Evolutionary conservation across 2,329 filamentous ascomycete genomes (phyloP).

Genomic region (Ophidiomyces ophidiicola): DNA sequence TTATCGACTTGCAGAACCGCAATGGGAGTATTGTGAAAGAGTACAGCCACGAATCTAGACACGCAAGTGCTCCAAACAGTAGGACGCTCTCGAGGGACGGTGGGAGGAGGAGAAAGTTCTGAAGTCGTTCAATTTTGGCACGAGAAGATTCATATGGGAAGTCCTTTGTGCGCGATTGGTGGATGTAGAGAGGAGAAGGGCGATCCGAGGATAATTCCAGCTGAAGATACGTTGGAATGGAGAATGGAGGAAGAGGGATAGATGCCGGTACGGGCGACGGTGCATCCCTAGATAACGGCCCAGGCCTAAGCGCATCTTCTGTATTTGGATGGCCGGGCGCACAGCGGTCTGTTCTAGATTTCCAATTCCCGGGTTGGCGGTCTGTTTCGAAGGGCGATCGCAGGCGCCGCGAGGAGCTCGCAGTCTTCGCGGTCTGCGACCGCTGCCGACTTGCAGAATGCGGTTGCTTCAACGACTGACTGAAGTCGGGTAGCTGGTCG

Average conservation of each 20-base stretch:
- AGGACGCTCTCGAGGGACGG: slow-evolving; percentile 72
- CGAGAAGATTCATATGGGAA: slow-evolving; percentile 83
- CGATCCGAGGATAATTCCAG: slow-evolving; percentile 49
- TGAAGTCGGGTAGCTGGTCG: slow-evolving; percentile 20
- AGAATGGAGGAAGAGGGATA: slow-evolving; percentile 50
- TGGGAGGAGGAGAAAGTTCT: slow-evolving; percentile 77
- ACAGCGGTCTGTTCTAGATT: slow-evolving; percentile 25
- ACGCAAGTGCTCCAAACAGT: slow-evolving; percentile 78
- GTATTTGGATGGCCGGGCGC: slow-evolving; percentile 23
- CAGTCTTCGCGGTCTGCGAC: slow-evolving; percentile 23
- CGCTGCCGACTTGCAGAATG: slow-evolving; percentile 21
- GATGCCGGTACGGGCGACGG: slow-evolving; percentile 40
- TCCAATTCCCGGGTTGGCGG: slow-evolving; percentile 23
- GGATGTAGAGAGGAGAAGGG: slow-evolving; percentile 52
- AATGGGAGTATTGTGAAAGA: slow-evolving; percentile 91
- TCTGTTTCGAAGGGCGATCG: slow-evolving; percentile 23
- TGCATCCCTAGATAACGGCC: slow-evolving; percentile 13
- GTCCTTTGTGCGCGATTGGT: slow-evolving; percentile 44
- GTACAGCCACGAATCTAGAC: slow-evolving; percentile 90
- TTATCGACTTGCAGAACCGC: slow-evolving; percentile 68
- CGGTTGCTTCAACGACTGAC: slow-evolving; percentile 14
- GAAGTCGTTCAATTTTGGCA: slow-evolving; percentile 79
- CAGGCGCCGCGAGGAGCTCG: slow-evolving; percentile 23
- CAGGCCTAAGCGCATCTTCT: slow-evolving; percentile 16
- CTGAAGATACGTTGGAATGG: slow-evolving; percentile 53